Percentiles rank a stretch among this genome's conserved stretches.
These are phyloP conservation scores for Acacia acuminata DNA, from an alignment of 306 rosid genomes.

Conservation along the genomic window DNA sequence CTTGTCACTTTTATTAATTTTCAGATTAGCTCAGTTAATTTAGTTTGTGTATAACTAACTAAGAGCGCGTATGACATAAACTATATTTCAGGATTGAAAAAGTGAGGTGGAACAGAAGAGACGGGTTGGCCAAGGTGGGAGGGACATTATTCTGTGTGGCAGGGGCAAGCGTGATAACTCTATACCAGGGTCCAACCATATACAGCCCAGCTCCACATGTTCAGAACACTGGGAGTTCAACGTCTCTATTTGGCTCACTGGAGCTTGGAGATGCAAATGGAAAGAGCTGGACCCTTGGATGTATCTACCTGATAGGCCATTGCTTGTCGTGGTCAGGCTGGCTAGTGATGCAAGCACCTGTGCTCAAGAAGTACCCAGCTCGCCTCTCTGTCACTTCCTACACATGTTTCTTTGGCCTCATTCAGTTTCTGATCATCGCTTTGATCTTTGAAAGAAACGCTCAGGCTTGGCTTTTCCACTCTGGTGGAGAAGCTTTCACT, in stretches of 20 bases:
- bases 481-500: slow-evolving; percentile 80
- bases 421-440: slow-evolving; percentile 84
- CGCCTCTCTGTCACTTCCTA: slow-evolving; percentile 93
- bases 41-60: not conserved
- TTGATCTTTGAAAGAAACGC: slow-evolving; percentile 58
- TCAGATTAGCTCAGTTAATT: not conserved
- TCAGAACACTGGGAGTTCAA: slow-evolving; percentile 16
- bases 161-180: slow-evolving; percentile 90
- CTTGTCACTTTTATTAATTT: not conserved
- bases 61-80: not conserved
- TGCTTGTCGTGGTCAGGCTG: slow-evolving; percentile 96
- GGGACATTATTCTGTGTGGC: slow-evolving; percentile 84
- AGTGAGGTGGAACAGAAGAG: slow-evolving; percentile 77
- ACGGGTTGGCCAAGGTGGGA: slow-evolving; percentile 67
- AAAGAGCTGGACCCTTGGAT: slow-evolving; percentile 90
- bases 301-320: slow-evolving; percentile 82
- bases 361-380: slow-evolving; percentile 95
- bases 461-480: slow-evolving; percentile 91
- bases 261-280: slow-evolving; percentile 77
- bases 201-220: slow-evolving; percentile 64
- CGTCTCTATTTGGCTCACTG: slow-evolving; percentile 28
- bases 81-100: slow-evolving; percentile 61
- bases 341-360: slow-evolving; percentile 91
- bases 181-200: slow-evolving; percentile 87
- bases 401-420: slow-evolving; percentile 86